Conservation (phyloP, 2,329 filamentous ascomycete genomes). For the Pyrenophora seminiperda region DNA sequence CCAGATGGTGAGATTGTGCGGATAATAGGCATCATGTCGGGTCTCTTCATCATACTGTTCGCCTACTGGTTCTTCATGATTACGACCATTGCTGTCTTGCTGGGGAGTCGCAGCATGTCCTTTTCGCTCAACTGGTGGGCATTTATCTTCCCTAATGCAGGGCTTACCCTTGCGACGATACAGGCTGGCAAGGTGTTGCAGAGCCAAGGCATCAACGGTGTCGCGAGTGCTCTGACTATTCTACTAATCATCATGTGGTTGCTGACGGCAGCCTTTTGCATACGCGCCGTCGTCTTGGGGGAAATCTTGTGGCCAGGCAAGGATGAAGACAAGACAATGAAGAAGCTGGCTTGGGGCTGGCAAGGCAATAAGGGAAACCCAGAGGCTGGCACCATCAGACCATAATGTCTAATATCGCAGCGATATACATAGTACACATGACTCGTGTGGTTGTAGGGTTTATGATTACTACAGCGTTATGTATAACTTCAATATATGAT, state of each 20-base stretch:
- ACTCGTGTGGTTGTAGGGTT: constrained; percentile 2
- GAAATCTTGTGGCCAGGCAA: constrained; percentile 62
- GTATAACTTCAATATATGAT: background rate
- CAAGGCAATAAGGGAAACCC: constrained; percentile 24
- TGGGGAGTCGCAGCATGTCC: constrained; percentile 48
- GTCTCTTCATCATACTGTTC: constrained; percentile 56
- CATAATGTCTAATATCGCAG: constrained; percentile 1
- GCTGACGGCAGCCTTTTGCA: constrained; percentile 56
- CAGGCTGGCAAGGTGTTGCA: constrained; percentile 60
- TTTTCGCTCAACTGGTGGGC: constrained; percentile 57
- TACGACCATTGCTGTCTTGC: constrained; percentile 46
- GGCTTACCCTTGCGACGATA: constrained; percentile 65
- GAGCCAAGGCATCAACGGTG: constrained; percentile 59
- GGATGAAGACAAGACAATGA: constrained; percentile 43
- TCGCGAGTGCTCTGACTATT: constrained; percentile 62
- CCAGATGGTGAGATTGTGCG: constrained; percentile 48
- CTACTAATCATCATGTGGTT: constrained; percentile 62
- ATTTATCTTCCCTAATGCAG: constrained; percentile 70
- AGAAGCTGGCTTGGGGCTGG: constrained; percentile 33
- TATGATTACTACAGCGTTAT: background rate
- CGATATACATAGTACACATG: background rate
- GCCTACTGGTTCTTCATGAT: constrained; percentile 59
- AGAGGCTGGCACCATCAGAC: constrained; percentile 16
- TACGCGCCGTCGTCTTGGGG: constrained; percentile 56
- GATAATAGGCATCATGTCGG: constrained; percentile 52